Conservation (phyloP, 225 moss, liverwort and hornwort genomes). For the Marchantia polymorpha region DNA sequence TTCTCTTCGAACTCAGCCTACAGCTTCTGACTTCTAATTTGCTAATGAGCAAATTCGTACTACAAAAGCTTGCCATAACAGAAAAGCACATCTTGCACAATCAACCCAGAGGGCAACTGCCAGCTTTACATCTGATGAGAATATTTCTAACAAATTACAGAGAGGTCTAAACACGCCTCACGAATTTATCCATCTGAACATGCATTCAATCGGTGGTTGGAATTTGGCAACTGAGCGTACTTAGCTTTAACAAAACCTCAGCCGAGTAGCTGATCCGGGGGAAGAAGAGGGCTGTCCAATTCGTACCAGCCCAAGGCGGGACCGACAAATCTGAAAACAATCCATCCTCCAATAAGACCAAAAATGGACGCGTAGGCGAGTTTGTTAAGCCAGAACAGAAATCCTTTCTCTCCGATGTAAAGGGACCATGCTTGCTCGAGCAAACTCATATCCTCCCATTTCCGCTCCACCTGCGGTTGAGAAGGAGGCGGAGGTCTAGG, state of each 20-base stretch:
- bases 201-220: too few relatives aligned
- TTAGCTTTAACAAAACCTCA: background rate
- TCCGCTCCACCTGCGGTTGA: conserved; percentile 20
- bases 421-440: conserved; percentile 71
- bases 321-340: conserved; percentile 84
- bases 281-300: conserved; percentile 67
- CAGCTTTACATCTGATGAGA: too few relatives aligned
- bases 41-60: too few relatives aligned
- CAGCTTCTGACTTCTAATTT: too few relatives aligned
- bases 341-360: conserved; percentile 79
- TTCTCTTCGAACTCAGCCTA: too few relatives aligned
- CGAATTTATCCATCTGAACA: too few relatives aligned
- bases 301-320: conserved; percentile 92
- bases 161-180: too few relatives aligned
- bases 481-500: conserved; percentile 15
- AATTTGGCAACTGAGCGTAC: too few relatives aligned
- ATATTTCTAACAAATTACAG: too few relatives aligned
- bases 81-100: too few relatives aligned
- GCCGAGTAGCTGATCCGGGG: conserved; percentile 62
- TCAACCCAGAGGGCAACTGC: too few relatives aligned
- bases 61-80: too few relatives aligned
- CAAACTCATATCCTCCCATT: conserved; percentile 69
- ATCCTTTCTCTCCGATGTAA: conserved; percentile 78
- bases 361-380: conserved; percentile 80
- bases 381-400: conserved; percentile 92